Evolutionary conservation across 139 green algal species (phyloP).

Genomic region (Micractinium sp.): DNA sequence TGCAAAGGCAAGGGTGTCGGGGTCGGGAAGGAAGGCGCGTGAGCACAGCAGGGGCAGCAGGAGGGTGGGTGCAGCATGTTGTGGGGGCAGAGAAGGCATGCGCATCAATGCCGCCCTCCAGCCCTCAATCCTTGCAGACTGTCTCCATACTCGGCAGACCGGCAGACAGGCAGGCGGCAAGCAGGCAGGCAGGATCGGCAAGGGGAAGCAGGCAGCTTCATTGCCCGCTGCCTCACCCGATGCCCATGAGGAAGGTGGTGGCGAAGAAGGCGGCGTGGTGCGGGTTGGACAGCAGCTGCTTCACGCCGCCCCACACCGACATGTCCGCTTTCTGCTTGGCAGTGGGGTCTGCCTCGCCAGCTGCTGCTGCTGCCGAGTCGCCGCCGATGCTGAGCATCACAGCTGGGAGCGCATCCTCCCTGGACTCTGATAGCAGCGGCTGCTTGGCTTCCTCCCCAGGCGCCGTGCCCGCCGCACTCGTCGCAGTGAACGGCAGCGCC

Average conservation of each 20-base stretch:
- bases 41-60: neutral
- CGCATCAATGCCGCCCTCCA: too few relatives aligned
- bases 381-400: neutral
- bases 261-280: constrained; percentile 23
- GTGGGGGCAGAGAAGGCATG: neutral
- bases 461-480: too few relatives aligned
- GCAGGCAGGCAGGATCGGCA: too few relatives aligned
- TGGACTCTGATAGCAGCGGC: neutral
- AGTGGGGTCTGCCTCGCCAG: neutral
- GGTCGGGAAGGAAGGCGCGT: neutral
- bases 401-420: neutral
- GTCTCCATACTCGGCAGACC: too few relatives aligned
- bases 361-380: neutral
- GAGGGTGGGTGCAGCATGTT: neutral
- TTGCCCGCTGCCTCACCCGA: neutral
- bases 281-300: neutral
- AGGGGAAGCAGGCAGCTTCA: too few relatives aligned
- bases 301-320: neutral
- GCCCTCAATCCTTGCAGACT: too few relatives aligned
- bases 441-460: neutral
- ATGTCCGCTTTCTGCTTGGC: neutral
- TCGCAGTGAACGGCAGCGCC: neutral
- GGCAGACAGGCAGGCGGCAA: too few relatives aligned
- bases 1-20: neutral
- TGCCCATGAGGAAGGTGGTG: constrained; percentile 5